Conservation (phyloP, 2,329 filamentous ascomycete genomes). For the Neofusicoccum kwambonambiense region DNA sequence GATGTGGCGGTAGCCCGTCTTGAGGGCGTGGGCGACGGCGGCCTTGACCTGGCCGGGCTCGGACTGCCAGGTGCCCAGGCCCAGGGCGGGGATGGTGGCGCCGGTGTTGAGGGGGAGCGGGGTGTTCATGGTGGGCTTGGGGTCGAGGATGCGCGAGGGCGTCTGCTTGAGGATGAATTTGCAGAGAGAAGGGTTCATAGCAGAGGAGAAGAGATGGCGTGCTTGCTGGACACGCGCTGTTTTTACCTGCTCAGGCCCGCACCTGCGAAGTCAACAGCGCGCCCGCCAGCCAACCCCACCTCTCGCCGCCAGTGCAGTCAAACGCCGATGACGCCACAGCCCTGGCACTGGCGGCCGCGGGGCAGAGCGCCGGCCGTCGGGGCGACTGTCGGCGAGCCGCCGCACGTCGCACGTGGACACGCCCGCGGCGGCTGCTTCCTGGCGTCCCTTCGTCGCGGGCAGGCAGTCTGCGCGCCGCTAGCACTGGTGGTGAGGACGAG, state of each 20-base stretch:
- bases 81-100: slow-evolving; percentile 38
- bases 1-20: slow-evolving; percentile 55
- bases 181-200: slow-evolving; percentile 40
- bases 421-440: too few species aligned
- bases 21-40: slow-evolving; percentile 49
- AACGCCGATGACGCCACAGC: slow-evolving; percentile 18
- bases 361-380: background rate
- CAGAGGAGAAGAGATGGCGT: slow-evolving; percentile 1
- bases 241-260: background rate
- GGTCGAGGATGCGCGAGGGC: slow-evolving; percentile 36
- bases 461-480: background rate
- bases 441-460: background rate
- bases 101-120: slow-evolving; percentile 41
- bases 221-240: background rate
- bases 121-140: slow-evolving; percentile 40
- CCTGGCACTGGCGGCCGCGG: background rate
- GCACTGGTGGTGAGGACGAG: background rate
- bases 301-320: slow-evolving; percentile 4
- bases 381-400: background rate
- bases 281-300: background rate
- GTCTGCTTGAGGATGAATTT: slow-evolving; percentile 41
- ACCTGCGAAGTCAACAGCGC: background rate
- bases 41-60: slow-evolving; percentile 47
- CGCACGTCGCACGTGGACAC: too few species aligned
- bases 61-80: slow-evolving; percentile 41